Evolutionary conservation across 2,329 filamentous ascomycete genomes (phyloP), one percentile per base, ranked within the genome.

Genomic region (Zasmidium cellare): DNA sequence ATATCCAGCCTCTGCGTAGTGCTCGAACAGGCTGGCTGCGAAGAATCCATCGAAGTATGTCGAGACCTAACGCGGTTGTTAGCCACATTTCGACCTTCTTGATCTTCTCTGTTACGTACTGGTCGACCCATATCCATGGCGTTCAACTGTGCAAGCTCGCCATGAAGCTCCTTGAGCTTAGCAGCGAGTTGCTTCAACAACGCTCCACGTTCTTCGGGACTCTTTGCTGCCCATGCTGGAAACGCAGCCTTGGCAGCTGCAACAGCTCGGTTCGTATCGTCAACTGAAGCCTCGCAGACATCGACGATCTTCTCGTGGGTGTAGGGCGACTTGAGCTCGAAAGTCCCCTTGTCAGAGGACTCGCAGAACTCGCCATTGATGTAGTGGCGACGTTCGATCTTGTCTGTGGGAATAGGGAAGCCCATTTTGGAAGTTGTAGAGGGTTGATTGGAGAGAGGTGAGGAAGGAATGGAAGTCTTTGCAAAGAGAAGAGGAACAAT

Each of bases 191-290:
- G 79, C 57, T 76, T 78, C 59, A 84, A 62, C 61, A 72, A 74
- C 19, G 65, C 59, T 2, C 73, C 78, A 5, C 81, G 76, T 22
- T 75, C 68, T 1, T 70, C 60, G 0, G 77, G 76, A 2, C 54
- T 57, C 44, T 68, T 58, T 58, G 82, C 77, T 87, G 90, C 92
- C 61, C 72, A 73, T 50, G 76, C 71, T 80, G 65, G 65, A 70
- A 92, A 85, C 2, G 89, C 89, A 63, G 81, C 81, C 52, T 87
- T 83, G 38, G 89, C 89, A 2, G 89, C 87, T 25, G 80, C 77
- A 18, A 92, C 89, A 14, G 89, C 89, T 9, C 74, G 76, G 71
- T 92, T 86, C 54, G 91, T 28, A 74, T 92, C 89, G 19, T 84
- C 80, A 0, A 79, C 75, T 0, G 83, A 82, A 6, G 87, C 89